Base-by-base conservation (phyloP, 169 alveolate genomes). In the Plasmodium ovale region DNA sequence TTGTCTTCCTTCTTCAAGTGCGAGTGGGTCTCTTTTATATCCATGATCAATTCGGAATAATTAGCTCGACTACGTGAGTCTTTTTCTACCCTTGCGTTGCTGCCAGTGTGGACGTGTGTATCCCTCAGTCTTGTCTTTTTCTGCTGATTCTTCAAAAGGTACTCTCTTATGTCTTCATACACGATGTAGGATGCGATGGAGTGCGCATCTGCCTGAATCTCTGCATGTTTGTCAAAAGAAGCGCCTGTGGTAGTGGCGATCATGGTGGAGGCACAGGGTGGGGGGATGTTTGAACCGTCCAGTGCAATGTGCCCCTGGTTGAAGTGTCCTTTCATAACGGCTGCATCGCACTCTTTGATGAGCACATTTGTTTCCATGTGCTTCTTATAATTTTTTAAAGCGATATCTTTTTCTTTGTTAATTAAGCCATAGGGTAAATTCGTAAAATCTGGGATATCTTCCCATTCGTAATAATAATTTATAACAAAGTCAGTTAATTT, bases 371-470 rank as follows among this genome's bases (percentile, higher is more conserved):
- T 25, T 14, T 33, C 23, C 67, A 7, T 33, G 14, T 33, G 27
- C 1, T 12, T 64, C 1, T 39, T 10, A 51, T 10, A 39, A 1
- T 51, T 27, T 31, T 73, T 39, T 67, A 60, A 53, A 0, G 39
- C 23, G 9, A 29, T 19, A 21, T 82, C 16, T n/a, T 82, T 82
- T 2, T 64, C 70, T 59, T 59, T 82, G 6, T 69, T 69, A 82
- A 82, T 64, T 82, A 82, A 65, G n/a, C 90, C 90, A 82, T 82
- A 82, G 19, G 90, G 90, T 42, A 82, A 65, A 51, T 53, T 64
- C 16, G n/a, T 33, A 47, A 82, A 16, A 23, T 29, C 19, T 35
- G 90, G 90, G 0, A 82, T 51, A 23, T 67, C 59, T 16, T 56
- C 70, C 90, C 90, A 82, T 65, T 64, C 90, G 42, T 82, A 82